Base-by-base conservation (phyloP, 345 rosid genomes). In the Citrus mangshanensis region DNA sequence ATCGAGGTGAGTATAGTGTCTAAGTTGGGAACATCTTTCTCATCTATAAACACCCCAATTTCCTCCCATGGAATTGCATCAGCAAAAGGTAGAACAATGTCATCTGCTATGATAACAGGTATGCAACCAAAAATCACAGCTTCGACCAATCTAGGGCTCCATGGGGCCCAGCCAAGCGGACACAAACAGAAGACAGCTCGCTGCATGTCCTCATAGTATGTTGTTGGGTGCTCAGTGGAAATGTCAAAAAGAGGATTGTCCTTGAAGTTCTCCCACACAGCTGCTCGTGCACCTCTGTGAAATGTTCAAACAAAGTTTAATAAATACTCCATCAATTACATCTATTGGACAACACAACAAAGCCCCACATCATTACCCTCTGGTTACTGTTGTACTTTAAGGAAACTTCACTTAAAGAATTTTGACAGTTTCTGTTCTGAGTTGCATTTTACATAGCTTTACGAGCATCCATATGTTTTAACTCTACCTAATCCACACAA, bases 1-100 rank as follows among this genome's bases (percentile, higher is more conserved):
- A 94, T 96, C 0, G 98, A 91, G 42, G 97, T 91, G 22, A 96
- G 93, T 85, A 93, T 93, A 7, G 93, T 89, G 86, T 96, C 99
- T 80, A 96, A 77, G 86, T 93, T 86, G 13, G 97, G 97, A 61
- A 96, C 98, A 65, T 92, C 98, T 65, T 96, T 87, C 90, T 96
- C 99, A n/a, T 88, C 98, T 9, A 96, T 91, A 74, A 84, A 96
- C 68, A 96, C 97, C 16, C 99, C 98, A 9, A 96, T 96, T 66
- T 96, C 98, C 84, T 96, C 98, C 98, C 98, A 96, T 2, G 99
- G 98, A 76, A 96, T 96, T 14, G 99, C 99, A 79, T 94, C 99
- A 0, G 98, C 98, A 79, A 96, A 96, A 12, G 98, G 99, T 66
- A 94, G 81, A 59, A 96, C 98, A 25, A 96, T 96, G 85, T 96